Evolutionary conservation across 306 rosid species (phyloP).

Genomic region (Cucurbita pepo): DNA sequence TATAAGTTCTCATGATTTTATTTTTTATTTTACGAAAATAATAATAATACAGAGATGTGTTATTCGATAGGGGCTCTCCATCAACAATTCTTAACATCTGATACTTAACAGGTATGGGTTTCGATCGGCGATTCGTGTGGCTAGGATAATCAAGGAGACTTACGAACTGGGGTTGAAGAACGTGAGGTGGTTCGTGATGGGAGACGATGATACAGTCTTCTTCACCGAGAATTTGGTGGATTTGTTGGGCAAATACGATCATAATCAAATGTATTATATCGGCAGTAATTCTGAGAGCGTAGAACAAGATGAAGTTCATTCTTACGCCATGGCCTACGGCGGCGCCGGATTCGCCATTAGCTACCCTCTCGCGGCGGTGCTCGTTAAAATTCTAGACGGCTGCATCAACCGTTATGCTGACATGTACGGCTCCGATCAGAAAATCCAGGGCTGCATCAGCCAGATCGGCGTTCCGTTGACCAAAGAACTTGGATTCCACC

Average conservation of each 20-base stretch:
- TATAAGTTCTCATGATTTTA: too few relatives aligned
- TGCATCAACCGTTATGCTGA: conserved; percentile 47
- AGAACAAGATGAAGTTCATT: conserved; percentile 40
- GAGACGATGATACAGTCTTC: conserved; percentile 69
- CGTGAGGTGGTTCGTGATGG: conserved; percentile 79
- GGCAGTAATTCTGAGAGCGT: conserved; percentile 75
- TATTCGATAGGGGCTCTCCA: too few relatives aligned
- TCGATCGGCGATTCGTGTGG: conserved; percentile 48
- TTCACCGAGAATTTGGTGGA: conserved; percentile 38
- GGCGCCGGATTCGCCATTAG: conserved; percentile 75
- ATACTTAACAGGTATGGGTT: conserved; percentile 19
- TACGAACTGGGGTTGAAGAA: conserved; percentile 39
- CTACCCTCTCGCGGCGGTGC: conserved; percentile 43
- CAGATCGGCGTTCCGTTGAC: conserved; percentile 66
- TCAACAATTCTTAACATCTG: too few relatives aligned
- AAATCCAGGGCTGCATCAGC: conserved; percentile 45
- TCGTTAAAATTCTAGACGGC: conserved; percentile 45
- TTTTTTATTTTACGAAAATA: too few relatives aligned
- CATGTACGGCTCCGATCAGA: conserved; percentile 55
- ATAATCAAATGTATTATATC: conserved; percentile 61
- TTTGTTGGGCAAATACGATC: conserved; percentile 51
- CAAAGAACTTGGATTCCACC: conserved; percentile 75
- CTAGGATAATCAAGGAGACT: conserved; percentile 60
- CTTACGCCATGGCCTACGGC: conserved; percentile 52
- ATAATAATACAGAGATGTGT: too few relatives aligned